These are phyloP conservation scores for Rhazya stricta DNA, from an alignment of 257 asterid species.

Conservation along the genomic window DNA sequence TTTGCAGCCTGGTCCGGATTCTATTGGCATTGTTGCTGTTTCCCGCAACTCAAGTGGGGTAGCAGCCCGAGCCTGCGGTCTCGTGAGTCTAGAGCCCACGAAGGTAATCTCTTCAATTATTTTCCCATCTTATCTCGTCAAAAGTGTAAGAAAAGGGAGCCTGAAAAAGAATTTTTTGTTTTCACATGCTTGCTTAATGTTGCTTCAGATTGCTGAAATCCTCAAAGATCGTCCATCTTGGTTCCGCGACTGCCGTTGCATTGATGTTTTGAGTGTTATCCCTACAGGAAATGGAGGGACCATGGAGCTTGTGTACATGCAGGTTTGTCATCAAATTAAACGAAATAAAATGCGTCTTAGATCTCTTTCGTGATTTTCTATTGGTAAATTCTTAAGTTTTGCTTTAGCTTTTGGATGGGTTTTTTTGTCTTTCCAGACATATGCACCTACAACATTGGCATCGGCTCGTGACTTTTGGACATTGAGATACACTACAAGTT, in stretches of 20 bases:
- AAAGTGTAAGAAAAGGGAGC: not conserved
- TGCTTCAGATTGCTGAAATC: conserved; percentile 74
- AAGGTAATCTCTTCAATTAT: conserved; percentile 45
- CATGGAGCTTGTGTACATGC: conserved; percentile 83
- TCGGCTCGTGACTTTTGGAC: conserved; percentile 97
- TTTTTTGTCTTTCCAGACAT: conserved; percentile 39
- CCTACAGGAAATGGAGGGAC: conserved; percentile 96
- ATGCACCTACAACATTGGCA: conserved; percentile 95
- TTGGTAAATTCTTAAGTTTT: not conserved
- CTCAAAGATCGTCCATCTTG: conserved; percentile 96
- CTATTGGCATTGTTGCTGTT: conserved; percentile 94
- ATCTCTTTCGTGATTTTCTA: not conserved
- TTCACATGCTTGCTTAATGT: not conserved
- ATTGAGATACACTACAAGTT: conserved; percentile 61
- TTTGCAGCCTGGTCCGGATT: conserved; percentile 99
- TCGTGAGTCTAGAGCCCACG: conserved; percentile 96
- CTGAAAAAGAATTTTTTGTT: not conserved
- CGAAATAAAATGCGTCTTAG: not conserved
- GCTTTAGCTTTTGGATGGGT: not conserved
- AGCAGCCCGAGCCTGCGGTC: conserved; percentile 99
- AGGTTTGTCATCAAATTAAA: conserved; percentile 34
- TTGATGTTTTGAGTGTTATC: conserved; percentile 58
- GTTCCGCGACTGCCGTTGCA: conserved; percentile 90
- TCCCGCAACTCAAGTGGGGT: conserved; percentile 95
- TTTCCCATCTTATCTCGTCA: not conserved